phyloP scores from a whole-genome alignment of 1,284 basidiomycete species.

The Leccinum cinnamomeum region DNA sequence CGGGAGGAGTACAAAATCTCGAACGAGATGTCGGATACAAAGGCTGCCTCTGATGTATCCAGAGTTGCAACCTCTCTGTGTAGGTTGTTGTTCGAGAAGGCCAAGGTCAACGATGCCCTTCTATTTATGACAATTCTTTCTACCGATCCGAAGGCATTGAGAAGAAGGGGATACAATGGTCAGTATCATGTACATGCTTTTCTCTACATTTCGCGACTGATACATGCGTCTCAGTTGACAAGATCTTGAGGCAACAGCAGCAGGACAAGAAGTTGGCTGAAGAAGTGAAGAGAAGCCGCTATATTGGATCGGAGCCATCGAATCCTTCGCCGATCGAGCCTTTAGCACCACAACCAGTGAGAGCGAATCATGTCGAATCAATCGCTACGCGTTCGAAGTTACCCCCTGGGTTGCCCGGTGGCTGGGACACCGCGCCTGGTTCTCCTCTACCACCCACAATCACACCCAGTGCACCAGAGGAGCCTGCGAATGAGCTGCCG shows the following conservation, averaged over 20 bases:
- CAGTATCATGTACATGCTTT: constrained; percentile 15
- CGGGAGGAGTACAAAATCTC: constrained; percentile 72
- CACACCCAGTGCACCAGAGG: constrained; percentile 11
- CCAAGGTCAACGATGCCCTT: constrained; percentile 80
- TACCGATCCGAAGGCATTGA: constrained; percentile 82
- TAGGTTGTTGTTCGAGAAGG: constrained; percentile 70
- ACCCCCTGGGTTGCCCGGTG: constrained; percentile 22
- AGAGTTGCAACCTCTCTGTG: constrained; percentile 83
- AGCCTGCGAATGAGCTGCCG: constrained; percentile 4
- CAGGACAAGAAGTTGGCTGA: constrained; percentile 68
- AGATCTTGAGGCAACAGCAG: constrained; percentile 85
- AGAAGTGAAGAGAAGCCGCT: constrained; percentile 40
- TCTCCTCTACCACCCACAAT: constrained; percentile 10
- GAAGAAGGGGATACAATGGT: constrained; percentile 86
- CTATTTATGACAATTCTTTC: constrained; percentile 93
- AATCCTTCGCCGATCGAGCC: constrained; percentile 13
- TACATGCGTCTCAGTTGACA: constrained; percentile 61
- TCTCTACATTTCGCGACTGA: neutral
- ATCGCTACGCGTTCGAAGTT: constrained; percentile 15
- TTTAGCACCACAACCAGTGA: constrained; percentile 16
- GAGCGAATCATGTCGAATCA: neutral
- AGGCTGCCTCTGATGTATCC: constrained; percentile 43
- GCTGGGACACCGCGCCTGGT: constrained; percentile 20
- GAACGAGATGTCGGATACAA: constrained; percentile 51
- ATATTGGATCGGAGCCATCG: constrained; percentile 20